Evolutionary conservation across 768 basidiomycete genomes (phyloP).

Genomic region (Termitomyces sp.): DNA sequence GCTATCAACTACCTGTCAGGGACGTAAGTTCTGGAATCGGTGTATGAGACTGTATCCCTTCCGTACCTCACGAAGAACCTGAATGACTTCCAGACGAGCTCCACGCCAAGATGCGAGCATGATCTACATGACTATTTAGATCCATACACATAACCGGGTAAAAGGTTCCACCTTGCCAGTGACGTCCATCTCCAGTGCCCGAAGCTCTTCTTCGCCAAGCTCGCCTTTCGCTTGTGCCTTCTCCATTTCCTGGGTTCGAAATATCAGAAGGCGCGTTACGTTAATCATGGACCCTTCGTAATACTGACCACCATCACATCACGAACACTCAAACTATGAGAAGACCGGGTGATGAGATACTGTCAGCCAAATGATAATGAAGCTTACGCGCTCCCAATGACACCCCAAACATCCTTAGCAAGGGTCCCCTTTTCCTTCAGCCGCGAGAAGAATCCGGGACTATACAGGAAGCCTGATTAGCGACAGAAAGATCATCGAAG

Average conservation of each 20-base stretch:
- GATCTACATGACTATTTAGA: constrained; percentile 43
- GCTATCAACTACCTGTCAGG: constrained; percentile 64
- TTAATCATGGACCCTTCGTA: not conserved
- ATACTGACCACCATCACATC: constrained; percentile 58
- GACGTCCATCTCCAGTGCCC: constrained; percentile 86
- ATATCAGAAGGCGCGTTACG: not conserved
- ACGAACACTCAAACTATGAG: constrained; percentile 61
- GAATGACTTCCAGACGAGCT: constrained; percentile 89
- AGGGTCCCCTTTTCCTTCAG: constrained; percentile 92
- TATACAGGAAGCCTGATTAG: constrained; percentile 19
- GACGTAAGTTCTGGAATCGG: not conserved
- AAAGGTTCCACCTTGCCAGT: constrained; percentile 72
- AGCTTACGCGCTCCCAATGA: constrained; percentile 91
- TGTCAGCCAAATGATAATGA: constrained; percentile 1
- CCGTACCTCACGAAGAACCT: constrained; percentile 70
- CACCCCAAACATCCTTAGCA: constrained; percentile 95
- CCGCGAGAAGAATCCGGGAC: constrained; percentile 87
- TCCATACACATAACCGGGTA: not conserved
- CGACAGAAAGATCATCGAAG: not conserved
- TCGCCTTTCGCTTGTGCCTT: constrained; percentile 87
- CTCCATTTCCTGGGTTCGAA: constrained; percentile 66
- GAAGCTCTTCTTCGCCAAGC: constrained; percentile 76
- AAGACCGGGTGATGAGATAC: not conserved
- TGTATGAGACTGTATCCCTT: not conserved
- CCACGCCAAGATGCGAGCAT: constrained; percentile 98